Evolutionary conservation across 2,329 filamentous ascomycete species (phyloP), one percentile per base, ranked within the genome.

Genomic region (Colletotrichum plurivorum): DNA sequence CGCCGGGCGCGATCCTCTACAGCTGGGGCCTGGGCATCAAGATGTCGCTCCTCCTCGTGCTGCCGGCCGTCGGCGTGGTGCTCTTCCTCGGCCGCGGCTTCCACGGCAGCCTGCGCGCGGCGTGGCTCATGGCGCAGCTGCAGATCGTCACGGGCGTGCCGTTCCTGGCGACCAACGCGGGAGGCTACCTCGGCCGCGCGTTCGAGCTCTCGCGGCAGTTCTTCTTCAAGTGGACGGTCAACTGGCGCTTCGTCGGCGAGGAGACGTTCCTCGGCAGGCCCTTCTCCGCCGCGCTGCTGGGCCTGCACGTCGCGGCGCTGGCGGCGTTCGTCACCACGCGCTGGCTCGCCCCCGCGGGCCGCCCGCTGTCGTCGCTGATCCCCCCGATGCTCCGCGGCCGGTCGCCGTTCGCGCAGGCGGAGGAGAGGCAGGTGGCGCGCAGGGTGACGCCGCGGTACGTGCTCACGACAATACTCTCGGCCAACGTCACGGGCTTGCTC

Each of bases 151-250:
- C 90, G 41, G 87, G 83, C 54, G 75, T 84, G 51, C 94, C 94
- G 0, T 98, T 98, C 81, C 78, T 93, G 22, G 78, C 85, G 10
- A 83, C 83, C 48, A 92, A 94, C 73, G 81, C 90, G 20, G 80
- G 81, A 68, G 93, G 91, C 31, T 99, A 99, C 78, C 77, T 97
- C 18, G 88, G 89, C 54, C 87, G 93, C 71, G 94, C 96, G 0
- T 99, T 99, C 77, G 94, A 99, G 82, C 87, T 99, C 67, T 94
- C 93, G 54, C 88, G 96, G 63, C 90, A 94, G 74, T 99, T 99
- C 82, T 87, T 97, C 75, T 98, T 95, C 85, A 94, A 95, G 81
- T 99, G 96, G 96, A 99, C 96, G 0, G 96, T 99, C 73, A 99
- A 99, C 80, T 99, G 96, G 96, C 90, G 95, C 62, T 98, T 98